Evolutionary conservation across 495 filamentous ascomycete genomes (phyloP).

Genomic region (Entonaema liquescens): DNA sequence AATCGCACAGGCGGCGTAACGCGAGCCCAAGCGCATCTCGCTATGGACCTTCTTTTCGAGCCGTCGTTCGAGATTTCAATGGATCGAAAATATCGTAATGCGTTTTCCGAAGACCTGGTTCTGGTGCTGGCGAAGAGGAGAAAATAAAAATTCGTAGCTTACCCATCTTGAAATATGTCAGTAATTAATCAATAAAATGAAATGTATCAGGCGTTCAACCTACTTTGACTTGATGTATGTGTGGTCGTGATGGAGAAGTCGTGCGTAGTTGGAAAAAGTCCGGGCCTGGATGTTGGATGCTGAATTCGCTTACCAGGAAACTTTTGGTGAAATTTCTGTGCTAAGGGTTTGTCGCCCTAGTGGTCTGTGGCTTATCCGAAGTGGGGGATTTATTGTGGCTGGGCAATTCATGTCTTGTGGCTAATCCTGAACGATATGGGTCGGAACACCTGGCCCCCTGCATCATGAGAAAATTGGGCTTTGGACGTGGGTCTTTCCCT

Average conservation of each 20-base stretch:
- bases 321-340: constrained; percentile 44
- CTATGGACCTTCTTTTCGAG: neutral
- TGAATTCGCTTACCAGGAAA: constrained; percentile 45
- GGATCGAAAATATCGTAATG: constrained; percentile 21
- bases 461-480: neutral
- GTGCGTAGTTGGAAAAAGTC: constrained; percentile 39
- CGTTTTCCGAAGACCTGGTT: neutral
- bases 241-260: constrained; percentile 39
- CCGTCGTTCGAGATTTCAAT: neutral
- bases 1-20: neutral
- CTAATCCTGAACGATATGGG: too few species aligned
- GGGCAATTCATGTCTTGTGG: neutral
- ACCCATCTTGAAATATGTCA: constrained; percentile 58
- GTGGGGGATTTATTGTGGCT: neutral
- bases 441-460: too few species aligned
- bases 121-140: constrained; percentile 4
- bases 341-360: constrained; percentile 51
- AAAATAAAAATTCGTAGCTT: constrained; percentile 49
- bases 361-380: constrained; percentile 24
- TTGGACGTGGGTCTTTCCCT: neutral
- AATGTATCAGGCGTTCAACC: constrained; percentile 31
- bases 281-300: constrained; percentile 30
- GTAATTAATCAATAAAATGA: constrained; percentile 29
- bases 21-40: neutral
- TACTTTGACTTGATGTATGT: constrained; percentile 53